Percentiles rank a stretch among this genome's conserved stretches.
Conservation (phyloP, 192 early-diverging fungal species). For the Entomortierella lignicola region DNA sequence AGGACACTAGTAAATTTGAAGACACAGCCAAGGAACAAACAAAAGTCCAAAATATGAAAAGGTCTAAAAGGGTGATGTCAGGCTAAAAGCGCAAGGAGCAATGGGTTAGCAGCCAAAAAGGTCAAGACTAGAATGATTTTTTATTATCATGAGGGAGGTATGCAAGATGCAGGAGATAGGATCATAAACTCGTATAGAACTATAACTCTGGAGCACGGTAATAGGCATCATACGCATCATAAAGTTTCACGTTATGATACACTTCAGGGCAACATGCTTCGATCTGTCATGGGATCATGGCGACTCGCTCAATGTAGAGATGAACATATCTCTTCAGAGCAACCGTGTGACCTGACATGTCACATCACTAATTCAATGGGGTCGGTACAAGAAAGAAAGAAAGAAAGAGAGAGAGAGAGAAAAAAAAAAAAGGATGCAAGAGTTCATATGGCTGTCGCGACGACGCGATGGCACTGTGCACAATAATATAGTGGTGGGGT, state of each 20-base stretch:
- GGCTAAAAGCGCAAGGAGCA: not conserved
- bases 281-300: no score
- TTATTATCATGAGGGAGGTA: not conserved
- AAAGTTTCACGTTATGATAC: not conserved
- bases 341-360: no score
- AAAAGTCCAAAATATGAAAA: not conserved
- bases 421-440: not conserved
- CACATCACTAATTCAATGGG: no score
- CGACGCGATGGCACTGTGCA: not conserved
- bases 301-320: no score
- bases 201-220: no score
- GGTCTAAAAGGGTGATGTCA: slow-evolving; percentile 22
- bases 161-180: not conserved
- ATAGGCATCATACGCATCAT: not conserved
- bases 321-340: no score
- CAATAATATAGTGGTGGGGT: no score
- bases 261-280: not conserved
- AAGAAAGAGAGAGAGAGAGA: not conserved
- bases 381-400: no score
- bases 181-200: not conserved
- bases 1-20: not conserved
- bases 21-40: slow-evolving; percentile 3
- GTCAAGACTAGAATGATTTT: not conserved
- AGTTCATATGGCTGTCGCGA: no score
- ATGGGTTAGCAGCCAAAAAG: not conserved